A percentile compares a stretch with the other conserved stretches of the same genome.
Conservation (phyloP, 2,329 filamentous ascomycete species). For the Anthostomella pinea region DNA sequence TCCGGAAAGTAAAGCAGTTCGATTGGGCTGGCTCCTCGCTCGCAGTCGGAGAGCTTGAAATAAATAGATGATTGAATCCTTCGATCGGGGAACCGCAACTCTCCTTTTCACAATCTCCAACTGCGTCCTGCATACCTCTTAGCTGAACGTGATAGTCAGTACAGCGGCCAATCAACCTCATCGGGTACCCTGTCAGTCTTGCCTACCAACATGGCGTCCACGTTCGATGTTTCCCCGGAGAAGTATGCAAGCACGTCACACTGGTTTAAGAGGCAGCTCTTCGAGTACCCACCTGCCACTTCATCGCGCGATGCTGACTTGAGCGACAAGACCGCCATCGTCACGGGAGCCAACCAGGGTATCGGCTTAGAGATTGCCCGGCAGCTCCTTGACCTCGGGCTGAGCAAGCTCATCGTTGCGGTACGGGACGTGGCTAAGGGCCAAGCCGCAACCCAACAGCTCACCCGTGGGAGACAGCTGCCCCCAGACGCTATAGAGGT, state of each 20-base stretch:
- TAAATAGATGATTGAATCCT: no score
- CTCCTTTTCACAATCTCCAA: no score
- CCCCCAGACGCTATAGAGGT: slow-evolving; percentile 31
- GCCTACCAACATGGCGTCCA: background rate
- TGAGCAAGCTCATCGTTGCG: slow-evolving; percentile 31
- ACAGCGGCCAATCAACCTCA: no score
- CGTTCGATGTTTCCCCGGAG: slow-evolving; percentile 2
- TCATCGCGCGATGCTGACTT: background rate
- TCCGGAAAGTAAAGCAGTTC: no score
- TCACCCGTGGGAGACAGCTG: background rate
- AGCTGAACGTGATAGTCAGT: no score
- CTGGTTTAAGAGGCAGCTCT: background rate
- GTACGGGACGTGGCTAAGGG: slow-evolving; percentile 30
- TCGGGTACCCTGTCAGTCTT: no score
- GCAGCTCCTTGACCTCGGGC: slow-evolving; percentile 28
- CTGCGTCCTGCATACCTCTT: no score
- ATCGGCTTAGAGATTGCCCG: slow-evolving; percentile 32
- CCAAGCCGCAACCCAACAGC: background rate
- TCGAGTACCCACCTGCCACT: background rate
- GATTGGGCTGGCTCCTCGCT: no score
- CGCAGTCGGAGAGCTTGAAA: no score
- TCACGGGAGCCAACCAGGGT: slow-evolving; percentile 33
- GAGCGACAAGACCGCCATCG: slow-evolving; percentile 17
- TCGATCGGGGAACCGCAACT: no score
- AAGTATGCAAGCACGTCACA: slow-evolving; percentile 5